These are phyloP conservation scores for Taphrina pruni DNA, from an alignment of 1,139 yeast genomes.

Conservation along the genomic window DNA sequence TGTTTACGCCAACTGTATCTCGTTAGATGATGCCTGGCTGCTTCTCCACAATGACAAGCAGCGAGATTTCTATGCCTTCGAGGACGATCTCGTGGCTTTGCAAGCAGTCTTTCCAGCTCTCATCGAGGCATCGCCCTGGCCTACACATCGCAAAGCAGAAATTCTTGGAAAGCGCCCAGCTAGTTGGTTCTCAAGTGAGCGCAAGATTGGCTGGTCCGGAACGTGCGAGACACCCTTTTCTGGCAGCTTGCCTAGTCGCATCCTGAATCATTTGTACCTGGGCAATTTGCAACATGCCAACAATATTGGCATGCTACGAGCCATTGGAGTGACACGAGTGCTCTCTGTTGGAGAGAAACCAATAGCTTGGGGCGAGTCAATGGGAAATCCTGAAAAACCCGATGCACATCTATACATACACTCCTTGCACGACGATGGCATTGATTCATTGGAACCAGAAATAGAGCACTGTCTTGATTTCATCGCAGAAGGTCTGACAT, in stretches of 20 bases:
- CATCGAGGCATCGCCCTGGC: slow-evolving; percentile 58
- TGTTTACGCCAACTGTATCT: slow-evolving; percentile 66
- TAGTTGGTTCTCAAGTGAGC: slow-evolving; percentile 50
- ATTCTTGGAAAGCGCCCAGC: slow-evolving; percentile 38
- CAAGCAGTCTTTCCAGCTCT: slow-evolving; percentile 68
- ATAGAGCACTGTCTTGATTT: slow-evolving; percentile 49
- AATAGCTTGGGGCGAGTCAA: slow-evolving; percentile 8
- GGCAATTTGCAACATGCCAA: slow-evolving; percentile 88
- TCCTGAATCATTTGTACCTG: slow-evolving; percentile 80
- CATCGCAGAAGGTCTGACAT: slow-evolving; percentile 54
- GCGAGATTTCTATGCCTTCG: slow-evolving; percentile 83
- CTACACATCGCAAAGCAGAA: slow-evolving; percentile 37
- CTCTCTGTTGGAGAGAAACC: slow-evolving; percentile 81
- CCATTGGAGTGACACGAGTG: slow-evolving; percentile 73
- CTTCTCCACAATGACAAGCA: slow-evolving; percentile 67
- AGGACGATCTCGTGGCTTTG: slow-evolving; percentile 71
- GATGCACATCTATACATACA: slow-evolving; percentile 51
- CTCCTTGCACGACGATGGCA: slow-evolving; percentile 61
- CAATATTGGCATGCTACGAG: slow-evolving; percentile 65
- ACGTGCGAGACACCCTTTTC: slow-evolving; percentile 45
- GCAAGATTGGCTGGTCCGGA: slow-evolving; percentile 43
- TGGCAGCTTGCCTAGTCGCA: slow-evolving; percentile 75
- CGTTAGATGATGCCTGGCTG: slow-evolving; percentile 60
- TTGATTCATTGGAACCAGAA: slow-evolving; percentile 56
- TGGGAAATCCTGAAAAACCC: neutral